Percentiles rank a stretch among this genome's conserved stretches.
These are phyloP conservation scores for Epichloe hybrida DNA, from an alignment of 2,329 filamentous ascomycete genomes.

Conservation along the genomic window DNA sequence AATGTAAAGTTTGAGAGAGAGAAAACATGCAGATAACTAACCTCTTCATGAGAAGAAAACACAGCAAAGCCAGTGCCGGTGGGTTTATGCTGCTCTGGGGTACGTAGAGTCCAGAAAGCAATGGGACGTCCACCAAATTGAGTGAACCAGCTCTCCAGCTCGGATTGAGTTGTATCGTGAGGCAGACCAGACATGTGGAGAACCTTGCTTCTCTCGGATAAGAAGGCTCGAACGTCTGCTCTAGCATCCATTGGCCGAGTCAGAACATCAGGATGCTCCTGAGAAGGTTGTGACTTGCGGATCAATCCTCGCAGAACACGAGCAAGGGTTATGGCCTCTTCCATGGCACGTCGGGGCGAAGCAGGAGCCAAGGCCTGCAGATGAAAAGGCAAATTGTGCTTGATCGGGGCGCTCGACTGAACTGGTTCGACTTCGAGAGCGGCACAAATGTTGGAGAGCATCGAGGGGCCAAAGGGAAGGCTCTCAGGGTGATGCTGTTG, in stretches of 20 bases:
- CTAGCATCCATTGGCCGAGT: slow-evolving; percentile 93
- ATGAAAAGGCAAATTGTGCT: slow-evolving; percentile 96
- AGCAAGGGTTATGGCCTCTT: slow-evolving; percentile 88
- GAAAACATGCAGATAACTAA: slow-evolving; percentile 31
- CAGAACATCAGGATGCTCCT: slow-evolving; percentile 89
- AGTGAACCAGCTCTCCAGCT: slow-evolving; percentile 98
- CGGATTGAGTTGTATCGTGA: slow-evolving; percentile 95
- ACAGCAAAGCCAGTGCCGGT: slow-evolving; percentile 96
- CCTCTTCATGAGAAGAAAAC: slow-evolving; percentile 98
- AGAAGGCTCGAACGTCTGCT: slow-evolving; percentile 89
- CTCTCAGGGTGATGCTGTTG: slow-evolving; percentile 97
- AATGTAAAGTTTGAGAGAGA: neutral
- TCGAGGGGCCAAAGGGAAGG: slow-evolving; percentile 87
- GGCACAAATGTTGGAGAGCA: slow-evolving; percentile 93
- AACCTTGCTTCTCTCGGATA: slow-evolving; percentile 94
- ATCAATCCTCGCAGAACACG: slow-evolving; percentile 86
- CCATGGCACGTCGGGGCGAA: slow-evolving; percentile 90
- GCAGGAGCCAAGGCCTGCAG: slow-evolving; percentile 90
- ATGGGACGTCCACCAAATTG: slow-evolving; percentile 96
- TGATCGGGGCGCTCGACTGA: slow-evolving; percentile 93
- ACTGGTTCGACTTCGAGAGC: slow-evolving; percentile 96
- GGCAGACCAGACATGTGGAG: slow-evolving; percentile 95
- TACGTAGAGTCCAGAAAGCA: slow-evolving; percentile 96
- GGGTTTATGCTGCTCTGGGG: slow-evolving; percentile 98
- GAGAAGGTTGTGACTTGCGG: slow-evolving; percentile 85